Conservation (phyloP, 352 stramenopile genomes). For the Globisporangium yorkense region DNA sequence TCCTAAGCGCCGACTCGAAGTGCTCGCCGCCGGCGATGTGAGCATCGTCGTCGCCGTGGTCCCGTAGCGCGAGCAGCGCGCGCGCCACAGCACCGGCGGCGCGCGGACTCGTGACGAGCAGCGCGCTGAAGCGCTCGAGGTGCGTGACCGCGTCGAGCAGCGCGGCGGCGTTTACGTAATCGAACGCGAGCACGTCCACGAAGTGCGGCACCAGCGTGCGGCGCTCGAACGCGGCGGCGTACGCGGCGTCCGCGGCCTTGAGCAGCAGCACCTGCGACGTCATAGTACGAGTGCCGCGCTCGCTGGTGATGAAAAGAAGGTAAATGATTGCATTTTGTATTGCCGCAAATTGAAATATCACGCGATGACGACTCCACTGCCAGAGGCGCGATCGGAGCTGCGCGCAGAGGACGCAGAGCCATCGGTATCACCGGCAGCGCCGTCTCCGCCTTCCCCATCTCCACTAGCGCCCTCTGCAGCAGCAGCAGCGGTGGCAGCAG, state of each 20-base stretch:
- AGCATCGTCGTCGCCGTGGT: neutral
- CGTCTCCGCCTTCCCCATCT: neutral
- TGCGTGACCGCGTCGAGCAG: slow-evolving; percentile 33
- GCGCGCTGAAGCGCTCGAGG: slow-evolving; percentile 42
- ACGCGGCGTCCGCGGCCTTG: slow-evolving; percentile 59
- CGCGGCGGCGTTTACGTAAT: slow-evolving; percentile 45
- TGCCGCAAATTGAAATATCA: neutral
- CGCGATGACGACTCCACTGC: neutral
- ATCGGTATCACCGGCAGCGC: neutral
- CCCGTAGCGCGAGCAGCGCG: slow-evolving; percentile 22
- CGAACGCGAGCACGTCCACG: slow-evolving; percentile 60
- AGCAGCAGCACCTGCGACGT: slow-evolving; percentile 41
- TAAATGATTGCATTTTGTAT: no score
- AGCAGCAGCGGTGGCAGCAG: neutral
- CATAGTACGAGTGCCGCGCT: no score
- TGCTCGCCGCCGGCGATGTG: neutral
- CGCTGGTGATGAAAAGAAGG: neutral
- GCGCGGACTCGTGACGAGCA: slow-evolving; percentile 76
- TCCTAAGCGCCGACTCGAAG: slow-evolving; percentile 15
- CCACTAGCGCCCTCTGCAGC: neutral
- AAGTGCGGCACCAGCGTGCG: slow-evolving; percentile 29
- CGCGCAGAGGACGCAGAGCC: neutral
- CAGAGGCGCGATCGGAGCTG: no score
- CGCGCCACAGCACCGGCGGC: slow-evolving; percentile 46
- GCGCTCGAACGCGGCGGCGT: slow-evolving; percentile 31